Evolutionary conservation across 192 early-diverging fungal genomes (phyloP).

Genomic region (Geosiphon pyriformis): DNA sequence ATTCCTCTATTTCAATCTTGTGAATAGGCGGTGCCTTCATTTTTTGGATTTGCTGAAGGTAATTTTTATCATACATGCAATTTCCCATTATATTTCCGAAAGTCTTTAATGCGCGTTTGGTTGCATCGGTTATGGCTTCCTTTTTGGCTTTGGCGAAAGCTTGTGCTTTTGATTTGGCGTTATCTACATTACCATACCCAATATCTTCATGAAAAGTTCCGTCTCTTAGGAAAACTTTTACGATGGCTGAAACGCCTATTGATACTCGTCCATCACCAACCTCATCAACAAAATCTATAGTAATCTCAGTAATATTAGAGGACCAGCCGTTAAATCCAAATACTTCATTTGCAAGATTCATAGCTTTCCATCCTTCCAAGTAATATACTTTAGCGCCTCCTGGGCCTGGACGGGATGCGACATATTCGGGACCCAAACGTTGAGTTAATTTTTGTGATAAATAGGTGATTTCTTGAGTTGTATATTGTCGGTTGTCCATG

Average conservation of each 20-base stretch:
- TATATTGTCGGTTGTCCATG: no score
- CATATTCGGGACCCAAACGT: background rate
- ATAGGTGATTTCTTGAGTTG: no score
- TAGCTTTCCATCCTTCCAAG: constrained; percentile 76
- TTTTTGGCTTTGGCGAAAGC: constrained; percentile 92
- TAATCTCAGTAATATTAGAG: constrained; percentile 60
- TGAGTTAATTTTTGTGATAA: background rate
- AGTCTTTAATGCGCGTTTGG: constrained; percentile 78
- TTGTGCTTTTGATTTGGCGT: constrained; percentile 62
- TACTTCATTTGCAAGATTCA: constrained; percentile 84
- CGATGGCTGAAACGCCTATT: constrained; percentile 68
- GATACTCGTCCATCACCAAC: constrained; percentile 43
- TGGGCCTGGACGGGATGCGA: background rate
- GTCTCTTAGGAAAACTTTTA: constrained; percentile 81
- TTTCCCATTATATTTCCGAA: constrained; percentile 87
- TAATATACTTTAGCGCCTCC: constrained; percentile 58
- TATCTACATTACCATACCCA: constrained; percentile 81
- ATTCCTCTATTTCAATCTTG: background rate
- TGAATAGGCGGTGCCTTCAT: background rate
- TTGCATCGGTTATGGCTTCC: constrained; percentile 82
- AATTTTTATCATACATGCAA: constrained; percentile 83
- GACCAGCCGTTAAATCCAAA: constrained; percentile 97
- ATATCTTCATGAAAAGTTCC: constrained; percentile 88
- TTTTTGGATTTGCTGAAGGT: constrained; percentile 1
- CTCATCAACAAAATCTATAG: constrained; percentile 70